phyloP scores from a whole-genome alignment of 2,329 filamentous ascomycete species.

The Teratosphaeria viscida region DNA sequence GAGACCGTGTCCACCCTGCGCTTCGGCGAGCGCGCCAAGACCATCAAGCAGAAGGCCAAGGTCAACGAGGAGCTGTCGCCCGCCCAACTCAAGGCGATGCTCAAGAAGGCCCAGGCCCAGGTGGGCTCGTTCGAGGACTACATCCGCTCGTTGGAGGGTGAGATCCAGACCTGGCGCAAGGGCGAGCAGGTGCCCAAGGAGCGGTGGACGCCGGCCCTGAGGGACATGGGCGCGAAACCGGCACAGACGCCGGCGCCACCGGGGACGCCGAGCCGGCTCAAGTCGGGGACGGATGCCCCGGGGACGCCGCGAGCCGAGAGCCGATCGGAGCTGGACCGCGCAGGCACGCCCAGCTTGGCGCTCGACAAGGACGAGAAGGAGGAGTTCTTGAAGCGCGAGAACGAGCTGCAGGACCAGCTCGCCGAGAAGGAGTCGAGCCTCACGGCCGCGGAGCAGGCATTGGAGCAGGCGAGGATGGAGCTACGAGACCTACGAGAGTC shows the following conservation, averaged over 20 bases:
- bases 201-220: constrained; percentile 64
- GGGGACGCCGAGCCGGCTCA: constrained; percentile 50
- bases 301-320: constrained; percentile 50
- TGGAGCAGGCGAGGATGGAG: constrained; percentile 79
- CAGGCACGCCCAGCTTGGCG: constrained; percentile 75
- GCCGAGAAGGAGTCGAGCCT: constrained; percentile 83
- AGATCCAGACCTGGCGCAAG: constrained; percentile 76
- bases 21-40: constrained; percentile 93
- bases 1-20: constrained; percentile 87
- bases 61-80: constrained; percentile 97
- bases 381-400: constrained; percentile 88
- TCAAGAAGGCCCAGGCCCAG: constrained; percentile 86
- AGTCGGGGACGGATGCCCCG: constrained; percentile 37
- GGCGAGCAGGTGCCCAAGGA: constrained; percentile 86
- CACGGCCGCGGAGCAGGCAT: constrained; percentile 64
- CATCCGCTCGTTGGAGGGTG: constrained; percentile 69
- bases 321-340: constrained; percentile 60
- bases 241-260: constrained; percentile 43
- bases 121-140: constrained; percentile 83
- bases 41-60: constrained; percentile 99
- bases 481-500: constrained; percentile 76
- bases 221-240: constrained; percentile 31
- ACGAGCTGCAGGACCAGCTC: constrained; percentile 93
- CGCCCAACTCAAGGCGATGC: constrained; percentile 80
- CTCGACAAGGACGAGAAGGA: constrained; percentile 95